phyloP scores from a whole-genome alignment of 495 filamentous ascomycete genomes.

The Penicillium riverlandense region DNA sequence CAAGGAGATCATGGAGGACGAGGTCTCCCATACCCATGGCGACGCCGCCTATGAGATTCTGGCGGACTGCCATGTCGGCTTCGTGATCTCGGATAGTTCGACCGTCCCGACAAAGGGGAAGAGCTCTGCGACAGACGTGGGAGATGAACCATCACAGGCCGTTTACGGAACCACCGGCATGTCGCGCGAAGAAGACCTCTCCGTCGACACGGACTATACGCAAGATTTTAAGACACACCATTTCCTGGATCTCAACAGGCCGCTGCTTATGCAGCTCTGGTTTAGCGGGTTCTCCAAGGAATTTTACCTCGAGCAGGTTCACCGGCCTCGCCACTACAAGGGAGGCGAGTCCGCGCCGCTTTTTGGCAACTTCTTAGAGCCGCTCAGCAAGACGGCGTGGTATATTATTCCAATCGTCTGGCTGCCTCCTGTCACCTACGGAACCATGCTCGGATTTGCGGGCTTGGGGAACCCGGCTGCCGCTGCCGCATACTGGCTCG shows the following conservation, averaged over 20 bases:
- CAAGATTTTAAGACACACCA: conserved; percentile 79
- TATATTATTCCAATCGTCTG: conserved; percentile 80
- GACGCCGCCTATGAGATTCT: conserved; percentile 92
- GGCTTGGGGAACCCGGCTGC: conserved; percentile 42
- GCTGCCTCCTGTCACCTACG: conserved; percentile 76
- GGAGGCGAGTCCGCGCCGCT: conserved; percentile 87
- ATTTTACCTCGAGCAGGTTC: conserved; percentile 94
- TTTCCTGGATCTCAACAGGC: conserved; percentile 84
- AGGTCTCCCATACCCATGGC: conserved; percentile 73
- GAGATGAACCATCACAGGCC: conserved; percentile 34
- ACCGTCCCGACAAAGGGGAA: conserved; percentile 14
- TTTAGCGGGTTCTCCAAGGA: conserved; percentile 78
- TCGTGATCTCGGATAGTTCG: conserved; percentile 41
- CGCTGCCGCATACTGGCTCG: conserved; percentile 49
- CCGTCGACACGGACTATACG: conserved; percentile 68
- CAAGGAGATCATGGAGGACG: conserved; percentile 73
- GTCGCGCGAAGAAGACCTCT: conserved; percentile 78
- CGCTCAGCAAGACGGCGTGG: conserved; percentile 88
- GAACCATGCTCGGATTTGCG: conserved; percentile 56
- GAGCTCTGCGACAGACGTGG: conserved; percentile 13
- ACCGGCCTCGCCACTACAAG: conserved; percentile 89
- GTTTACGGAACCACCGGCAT: conserved; percentile 75
- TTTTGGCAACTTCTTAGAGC: conserved; percentile 97
- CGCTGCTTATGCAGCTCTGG: conserved; percentile 87
- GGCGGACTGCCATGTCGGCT: conserved; percentile 75